Evolutionary conservation across 495 filamentous ascomycete genomes (phyloP), one percentile per base, ranked within the genome.

Genomic region (Penicillium canescens): DNA sequence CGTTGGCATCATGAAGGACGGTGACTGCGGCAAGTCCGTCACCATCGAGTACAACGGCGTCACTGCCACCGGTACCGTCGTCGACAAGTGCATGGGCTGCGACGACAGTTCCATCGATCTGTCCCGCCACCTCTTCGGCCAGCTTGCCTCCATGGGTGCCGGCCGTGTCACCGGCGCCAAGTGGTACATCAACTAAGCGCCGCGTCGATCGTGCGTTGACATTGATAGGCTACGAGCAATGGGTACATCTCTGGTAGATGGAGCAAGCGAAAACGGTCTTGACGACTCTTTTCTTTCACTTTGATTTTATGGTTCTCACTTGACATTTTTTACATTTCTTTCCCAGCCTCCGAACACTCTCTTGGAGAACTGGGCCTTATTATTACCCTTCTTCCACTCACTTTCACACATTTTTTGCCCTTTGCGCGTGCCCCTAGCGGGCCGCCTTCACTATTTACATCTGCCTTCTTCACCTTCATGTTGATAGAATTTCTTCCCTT

Each of bases 61-160:
- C 67, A 79, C 79, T 14, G 61, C 63, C 44, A 75, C 56, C 4
- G 87, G 81, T 35, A 76, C 48, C 11, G 81, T 90, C 42, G 82
- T 82, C 37, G 89, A 93, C 79, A 88, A 89, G 73, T 93, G 89
- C 77, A 80, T 80, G 66, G 86, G 87, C 62, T 92, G 89, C 62
- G 51, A 69, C 50, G 55, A 65, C 47, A 42, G 38, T 55, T 72
- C 70, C 43, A 66, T 82, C 40, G 79, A 82, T 59, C 64, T 79
- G 56, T 79, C 77, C 8, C 66, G 68, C 21, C 58, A 66, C 50
- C 61, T 78, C 43, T 82, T 78, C 64, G 48, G 57, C 7, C 46
- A 67, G 35, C 40, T 82, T 16, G 68, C 69, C 21, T 45, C 48
- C 21, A 42, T 68, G 4, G 41, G 26, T 13, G 65, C 48, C 28